These are phyloP conservation scores for Cucurbita moschata DNA, from an alignment of 306 rosid genomes.

Conservation along the genomic window DNA sequence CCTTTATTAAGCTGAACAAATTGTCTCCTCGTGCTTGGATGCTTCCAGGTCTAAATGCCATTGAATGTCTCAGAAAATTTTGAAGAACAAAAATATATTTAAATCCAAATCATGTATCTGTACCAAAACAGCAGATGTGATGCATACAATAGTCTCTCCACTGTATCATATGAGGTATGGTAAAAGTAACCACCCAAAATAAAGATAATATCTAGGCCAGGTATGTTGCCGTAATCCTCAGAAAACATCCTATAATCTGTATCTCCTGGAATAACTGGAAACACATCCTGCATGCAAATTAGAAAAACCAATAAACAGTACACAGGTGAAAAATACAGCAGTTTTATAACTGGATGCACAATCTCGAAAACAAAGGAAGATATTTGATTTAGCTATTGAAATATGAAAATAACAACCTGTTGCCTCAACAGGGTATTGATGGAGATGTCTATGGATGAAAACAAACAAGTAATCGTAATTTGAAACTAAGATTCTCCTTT, in stretches of 20 bases:
- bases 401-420: not conserved
- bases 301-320: constrained; percentile 9
- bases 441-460: not conserved
- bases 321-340: not conserved
- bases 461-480: not conserved
- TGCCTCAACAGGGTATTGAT: not conserved
- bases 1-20: constrained; percentile 69
- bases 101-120: constrained; percentile 22
- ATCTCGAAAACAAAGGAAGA: not conserved
- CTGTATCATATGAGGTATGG: constrained; percentile 91
- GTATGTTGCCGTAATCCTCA: constrained; percentile 72
- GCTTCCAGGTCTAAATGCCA: constrained; percentile 81
- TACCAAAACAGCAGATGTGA: constrained; percentile 41
- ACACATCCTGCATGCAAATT: constrained; percentile 68
- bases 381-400: not conserved
- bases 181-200: constrained; percentile 95
- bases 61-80: constrained; percentile 30
- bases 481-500: not conserved
- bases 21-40: constrained; percentile 98
- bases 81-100: constrained; percentile 12
- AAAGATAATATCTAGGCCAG: constrained; percentile 97
- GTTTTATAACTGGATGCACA: not conserved
- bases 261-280: constrained; percentile 92
- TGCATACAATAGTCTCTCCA: constrained; percentile 82
- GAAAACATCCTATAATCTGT: constrained; percentile 96